A percentile compares a stretch with the other conserved stretches of the same genome.
Evolutionary conservation across 371 early-diverging fungal species (phyloP).

Genomic region (Apophysomyces ossiformis): DNA sequence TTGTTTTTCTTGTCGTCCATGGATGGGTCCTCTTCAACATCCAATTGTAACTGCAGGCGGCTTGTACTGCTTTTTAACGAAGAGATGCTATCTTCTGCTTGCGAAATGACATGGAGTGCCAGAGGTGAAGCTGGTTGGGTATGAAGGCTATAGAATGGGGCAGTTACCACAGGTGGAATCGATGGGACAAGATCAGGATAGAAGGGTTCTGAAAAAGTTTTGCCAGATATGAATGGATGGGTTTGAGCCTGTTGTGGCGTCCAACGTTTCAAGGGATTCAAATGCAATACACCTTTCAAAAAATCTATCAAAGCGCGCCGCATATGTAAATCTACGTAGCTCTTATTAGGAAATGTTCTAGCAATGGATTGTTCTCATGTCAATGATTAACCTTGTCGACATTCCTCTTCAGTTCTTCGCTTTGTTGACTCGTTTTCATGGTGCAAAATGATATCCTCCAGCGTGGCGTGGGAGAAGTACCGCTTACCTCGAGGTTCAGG

Average conservation of each 20-base stretch:
- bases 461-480: slow-evolving; percentile 74
- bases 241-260: slow-evolving; percentile 86
- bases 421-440: slow-evolving; percentile 35
- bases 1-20: too few relatives aligned
- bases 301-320: slow-evolving; percentile 82
- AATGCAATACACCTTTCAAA: slow-evolving; percentile 75
- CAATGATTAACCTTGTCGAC: slow-evolving; percentile 10
- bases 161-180: too few relatives aligned
- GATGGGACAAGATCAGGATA: too few relatives aligned
- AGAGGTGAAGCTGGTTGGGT: too few relatives aligned
- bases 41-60: too few relatives aligned
- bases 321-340: slow-evolving; percentile 53
- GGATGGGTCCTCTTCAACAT: too few relatives aligned
- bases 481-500: slow-evolving; percentile 77
- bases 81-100: too few relatives aligned
- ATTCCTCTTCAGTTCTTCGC: slow-evolving; percentile 2
- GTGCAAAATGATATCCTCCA: slow-evolving; percentile 74
- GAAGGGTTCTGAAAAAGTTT: slow-evolving; percentile 39
- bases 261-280: slow-evolving; percentile 90
- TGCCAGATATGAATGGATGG: slow-evolving; percentile 93
- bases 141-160: too few relatives aligned
- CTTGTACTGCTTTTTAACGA: too few relatives aligned
- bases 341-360: not conserved
- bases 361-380: not conserved
- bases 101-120: too few relatives aligned